These are phyloP conservation scores for Saccharomycopsis phalli DNA, from an alignment of 1,139 yeast species.

Conservation along the genomic window DNA sequence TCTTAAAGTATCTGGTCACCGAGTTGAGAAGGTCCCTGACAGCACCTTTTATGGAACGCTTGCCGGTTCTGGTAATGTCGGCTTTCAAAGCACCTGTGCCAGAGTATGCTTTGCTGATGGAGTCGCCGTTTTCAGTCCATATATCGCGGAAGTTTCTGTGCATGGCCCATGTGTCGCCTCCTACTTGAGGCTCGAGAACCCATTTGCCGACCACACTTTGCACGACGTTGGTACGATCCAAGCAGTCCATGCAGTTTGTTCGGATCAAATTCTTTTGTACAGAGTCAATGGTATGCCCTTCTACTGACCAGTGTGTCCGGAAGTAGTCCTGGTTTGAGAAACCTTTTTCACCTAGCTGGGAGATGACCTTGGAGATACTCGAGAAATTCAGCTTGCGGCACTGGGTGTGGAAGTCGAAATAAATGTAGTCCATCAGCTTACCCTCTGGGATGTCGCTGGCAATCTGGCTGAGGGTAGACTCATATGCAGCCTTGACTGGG, in stretches of 20 bases:
- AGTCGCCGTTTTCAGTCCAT: slow-evolving; percentile 89
- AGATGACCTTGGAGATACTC: slow-evolving; percentile 33
- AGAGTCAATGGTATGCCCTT: slow-evolving; percentile 22
- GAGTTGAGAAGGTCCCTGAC: slow-evolving; percentile 62
- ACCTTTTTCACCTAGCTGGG: slow-evolving; percentile 31
- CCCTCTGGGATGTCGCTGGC: neutral
- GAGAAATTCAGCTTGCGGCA: slow-evolving; percentile 80
- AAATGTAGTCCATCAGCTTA: slow-evolving; percentile 37
- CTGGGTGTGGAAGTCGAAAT: slow-evolving; percentile 84
- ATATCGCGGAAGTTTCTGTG: slow-evolving; percentile 47
- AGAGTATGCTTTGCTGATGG: slow-evolving; percentile 66
- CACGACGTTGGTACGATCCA: slow-evolving; percentile 95
- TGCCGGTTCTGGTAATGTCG: slow-evolving; percentile 74
- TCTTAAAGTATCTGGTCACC: slow-evolving; percentile 57
- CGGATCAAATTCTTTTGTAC: slow-evolving; percentile 55
- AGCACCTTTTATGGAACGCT: slow-evolving; percentile 64
- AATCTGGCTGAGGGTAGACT: slow-evolving; percentile 15
- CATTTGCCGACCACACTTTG: slow-evolving; percentile 69
- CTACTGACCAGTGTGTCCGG: slow-evolving; percentile 32
- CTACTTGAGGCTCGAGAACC: slow-evolving; percentile 56
- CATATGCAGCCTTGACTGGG: slow-evolving; percentile 67
- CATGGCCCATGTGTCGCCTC: neutral
- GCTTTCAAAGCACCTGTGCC: slow-evolving; percentile 90
- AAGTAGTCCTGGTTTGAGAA: slow-evolving; percentile 1
- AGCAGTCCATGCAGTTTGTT: slow-evolving; percentile 98